Evolutionary conservation across 75 land plant genomes (phyloP), one percentile per base, ranked within the genome.

Genomic region (Picea glauca): DNA sequence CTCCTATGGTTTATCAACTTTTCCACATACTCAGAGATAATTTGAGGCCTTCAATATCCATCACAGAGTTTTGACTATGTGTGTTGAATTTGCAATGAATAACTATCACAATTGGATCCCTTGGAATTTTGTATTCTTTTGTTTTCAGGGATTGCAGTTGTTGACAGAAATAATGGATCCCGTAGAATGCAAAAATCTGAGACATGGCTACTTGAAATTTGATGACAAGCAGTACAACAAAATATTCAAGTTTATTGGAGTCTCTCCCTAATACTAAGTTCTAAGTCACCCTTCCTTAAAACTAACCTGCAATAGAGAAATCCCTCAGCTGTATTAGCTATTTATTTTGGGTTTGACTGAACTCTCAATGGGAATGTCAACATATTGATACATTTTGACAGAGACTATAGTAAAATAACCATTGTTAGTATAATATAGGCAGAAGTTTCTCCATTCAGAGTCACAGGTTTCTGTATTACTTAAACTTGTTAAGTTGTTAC

Each of bases 121-220:
- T 66, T 12, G 72, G 7, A 43, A 38, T 54, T 23, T 32, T 75
- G 61, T 54, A n/a, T 31, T 46, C 40, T 13, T 35, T 18, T 33
- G 13, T 8, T 58, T 72, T 59, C 80, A 84, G 86, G 91, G 86
- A 58, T 31, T 86, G 67, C 79, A 86, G 78, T 76, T 84, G 30
- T 59, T 89, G 4, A 79, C 72, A 4, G 72, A 43, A 68, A 62
- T 60, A 40, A 58, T 72, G 43, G 58, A 73, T 79, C 80, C 14
- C 82, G 86, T 81, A 81, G 83, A 57, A 72, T 80, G 32, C 74
- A 82, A 26, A 70, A 82, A 62, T 58, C 57, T 40, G 72, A 84
- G 14, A 72, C 32, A 72, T 78, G 85, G 85, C 77, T 50, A 54
- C 31, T 12, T 13, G 26, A 40, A 75, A 50, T 38, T 70, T 70